Conservation (phyloP, 306 rosid genomes). For the Castanea sativa region DNA sequence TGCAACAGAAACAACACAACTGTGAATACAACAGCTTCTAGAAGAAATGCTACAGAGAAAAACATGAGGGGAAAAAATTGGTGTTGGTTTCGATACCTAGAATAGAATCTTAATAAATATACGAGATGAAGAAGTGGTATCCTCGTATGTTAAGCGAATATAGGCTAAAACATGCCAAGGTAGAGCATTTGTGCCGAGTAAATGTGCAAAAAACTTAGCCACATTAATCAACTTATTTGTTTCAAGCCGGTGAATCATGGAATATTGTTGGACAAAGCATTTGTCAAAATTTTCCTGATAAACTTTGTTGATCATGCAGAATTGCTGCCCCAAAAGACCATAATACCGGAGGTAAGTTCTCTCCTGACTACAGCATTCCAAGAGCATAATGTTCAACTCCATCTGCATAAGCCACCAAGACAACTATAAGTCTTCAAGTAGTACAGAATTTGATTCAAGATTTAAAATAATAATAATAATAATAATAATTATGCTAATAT, state of each 20-base stretch:
- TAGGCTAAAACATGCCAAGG: slow-evolving; percentile 87
- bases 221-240: slow-evolving; percentile 39
- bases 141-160: slow-evolving; percentile 80
- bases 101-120: slow-evolving; percentile 85
- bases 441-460: not conserved
- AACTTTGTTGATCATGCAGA: slow-evolving; percentile 83
- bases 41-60: not conserved
- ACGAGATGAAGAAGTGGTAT: slow-evolving; percentile 83
- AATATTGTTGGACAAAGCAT: slow-evolving; percentile 90
- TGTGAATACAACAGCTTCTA: slow-evolving; percentile 9
- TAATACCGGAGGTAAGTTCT: slow-evolving; percentile 80
- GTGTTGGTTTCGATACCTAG: slow-evolving; percentile 44
- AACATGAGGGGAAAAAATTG: not conserved
- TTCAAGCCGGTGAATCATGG: slow-evolving; percentile 21
- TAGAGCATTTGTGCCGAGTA: slow-evolving; percentile 82
- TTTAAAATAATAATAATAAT: too few species aligned
- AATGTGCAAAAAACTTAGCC: slow-evolving; percentile 82
- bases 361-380: slow-evolving; percentile 95
- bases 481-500: too few species aligned
- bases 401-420: slow-evolving; percentile 46
- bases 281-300: slow-evolving; percentile 88
- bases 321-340: slow-evolving; percentile 87
- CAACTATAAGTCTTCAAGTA: not conserved
- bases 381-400: slow-evolving; percentile 74
- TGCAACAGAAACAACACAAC: slow-evolving; percentile 36